These are phyloP conservation scores for Trametes coccinea DNA, from an alignment of 768 basidiomycete species.

Conservation along the genomic window DNA sequence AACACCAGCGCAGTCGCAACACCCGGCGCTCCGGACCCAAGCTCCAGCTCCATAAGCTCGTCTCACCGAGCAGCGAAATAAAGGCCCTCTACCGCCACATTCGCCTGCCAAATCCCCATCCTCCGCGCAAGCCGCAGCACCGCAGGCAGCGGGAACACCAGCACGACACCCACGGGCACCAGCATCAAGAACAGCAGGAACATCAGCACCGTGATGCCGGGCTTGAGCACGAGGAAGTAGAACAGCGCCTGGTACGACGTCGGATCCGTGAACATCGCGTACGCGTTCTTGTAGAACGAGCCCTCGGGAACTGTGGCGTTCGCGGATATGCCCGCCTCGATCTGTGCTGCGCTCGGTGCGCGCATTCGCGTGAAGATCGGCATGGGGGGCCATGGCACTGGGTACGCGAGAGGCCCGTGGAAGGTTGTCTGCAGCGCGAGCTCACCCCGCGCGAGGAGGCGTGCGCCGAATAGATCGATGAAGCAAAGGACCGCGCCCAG, in stretches of 20 bases:
- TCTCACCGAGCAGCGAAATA: conserved; percentile 40
- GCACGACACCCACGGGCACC: conserved; percentile 55
- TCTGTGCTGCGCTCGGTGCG: conserved; percentile 46
- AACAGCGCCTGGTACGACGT: conserved; percentile 85
- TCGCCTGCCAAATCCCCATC: conserved; percentile 82
- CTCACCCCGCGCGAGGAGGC: conserved; percentile 71
- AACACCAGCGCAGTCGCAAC: neutral
- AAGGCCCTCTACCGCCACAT: conserved; percentile 75
- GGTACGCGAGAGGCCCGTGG: conserved; percentile 66
- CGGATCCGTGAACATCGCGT: conserved; percentile 82
- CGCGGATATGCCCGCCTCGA: conserved; percentile 44
- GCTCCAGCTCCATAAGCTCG: neutral
- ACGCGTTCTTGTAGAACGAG: conserved; percentile 81
- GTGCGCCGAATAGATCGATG: conserved; percentile 72
- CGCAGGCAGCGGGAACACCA: conserved; percentile 69
- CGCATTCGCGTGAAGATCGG: conserved; percentile 75
- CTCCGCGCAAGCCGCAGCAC: conserved; percentile 62
- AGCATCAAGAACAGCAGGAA: conserved; percentile 54
- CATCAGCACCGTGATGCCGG: conserved; percentile 71
- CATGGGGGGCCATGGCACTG: conserved; percentile 62
- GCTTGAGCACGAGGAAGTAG: conserved; percentile 88
- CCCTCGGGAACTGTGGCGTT: conserved; percentile 45
- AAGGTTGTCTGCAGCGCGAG: conserved; percentile 69
- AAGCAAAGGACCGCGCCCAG: conserved; percentile 78
- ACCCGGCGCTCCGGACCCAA: too few relatives aligned